These are phyloP conservation scores for Tulasnella sp. DNA, from an alignment of 768 basidiomycete species.

Conservation along the genomic window DNA sequence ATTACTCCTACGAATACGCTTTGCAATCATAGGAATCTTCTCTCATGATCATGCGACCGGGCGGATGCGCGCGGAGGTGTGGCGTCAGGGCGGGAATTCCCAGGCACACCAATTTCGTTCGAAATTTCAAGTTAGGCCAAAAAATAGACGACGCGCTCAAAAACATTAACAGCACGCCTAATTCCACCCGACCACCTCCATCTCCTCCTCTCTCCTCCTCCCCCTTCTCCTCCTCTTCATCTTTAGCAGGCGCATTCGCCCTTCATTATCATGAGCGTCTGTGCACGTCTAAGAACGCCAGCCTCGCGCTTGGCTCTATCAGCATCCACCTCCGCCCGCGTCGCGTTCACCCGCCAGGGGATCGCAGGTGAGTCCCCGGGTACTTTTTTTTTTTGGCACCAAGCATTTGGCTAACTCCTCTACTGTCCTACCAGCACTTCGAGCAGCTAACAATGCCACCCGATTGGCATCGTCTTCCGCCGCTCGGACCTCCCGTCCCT, in stretches of 20 bases:
- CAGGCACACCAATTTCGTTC: not conserved
- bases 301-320: not conserved
- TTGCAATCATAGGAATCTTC: not conserved
- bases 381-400: no score
- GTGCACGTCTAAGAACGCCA: not conserved
- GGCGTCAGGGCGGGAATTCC: not conserved
- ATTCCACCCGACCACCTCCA: not conserved
- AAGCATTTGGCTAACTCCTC: no score
- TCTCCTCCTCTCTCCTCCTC: not conserved
- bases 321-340: not conserved
- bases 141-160: not conserved
- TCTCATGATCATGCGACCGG: not conserved
- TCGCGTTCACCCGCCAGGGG: no score
- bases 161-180: not conserved
- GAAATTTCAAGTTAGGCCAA: conserved; percentile 2
- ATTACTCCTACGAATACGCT: not conserved
- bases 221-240: not conserved
- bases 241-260: not conserved
- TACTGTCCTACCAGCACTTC: no score
- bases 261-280: not conserved
- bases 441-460: no score
- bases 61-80: not conserved
- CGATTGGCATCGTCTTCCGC: no score
- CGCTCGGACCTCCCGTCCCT: no score
- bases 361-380: no score